Evolutionary conservation across 805 yeast genomes (phyloP).

Genomic region (Kazachstania bromeliacearum): DNA sequence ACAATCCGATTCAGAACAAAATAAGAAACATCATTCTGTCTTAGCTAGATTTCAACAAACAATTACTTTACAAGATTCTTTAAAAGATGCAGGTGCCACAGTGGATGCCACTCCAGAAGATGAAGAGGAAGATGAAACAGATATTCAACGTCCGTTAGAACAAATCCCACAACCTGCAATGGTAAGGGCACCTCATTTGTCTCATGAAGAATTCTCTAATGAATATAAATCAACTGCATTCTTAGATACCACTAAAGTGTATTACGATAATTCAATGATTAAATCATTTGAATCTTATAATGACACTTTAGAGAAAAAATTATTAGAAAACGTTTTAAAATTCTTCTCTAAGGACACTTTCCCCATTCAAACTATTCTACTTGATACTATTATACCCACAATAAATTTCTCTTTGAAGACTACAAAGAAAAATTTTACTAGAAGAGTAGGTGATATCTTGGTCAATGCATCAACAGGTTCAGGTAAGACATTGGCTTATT

Average conservation of each 20-base stretch:
- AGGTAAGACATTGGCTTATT: conserved; percentile 88
- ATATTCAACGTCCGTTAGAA: conserved; percentile 35
- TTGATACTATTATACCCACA: conserved; percentile 21
- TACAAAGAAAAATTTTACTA: conserved; percentile 37
- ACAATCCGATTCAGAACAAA: too few species aligned
- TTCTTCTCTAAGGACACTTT: conserved; percentile 23
- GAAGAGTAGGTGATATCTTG: conserved; percentile 60
- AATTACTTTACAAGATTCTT: conserved; percentile 26
- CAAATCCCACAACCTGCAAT: conserved; percentile 79
- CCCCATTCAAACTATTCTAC: conserved; percentile 27
- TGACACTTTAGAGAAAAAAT: conserved; percentile 20
- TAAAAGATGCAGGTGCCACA: not conserved
- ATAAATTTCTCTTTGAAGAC: conserved; percentile 17
- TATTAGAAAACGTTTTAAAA: conserved; percentile 25
- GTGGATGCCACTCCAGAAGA: conserved; percentile 21
- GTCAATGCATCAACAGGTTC: conserved; percentile 95
- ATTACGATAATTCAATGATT: conserved; percentile 22
- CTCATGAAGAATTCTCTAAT: conserved; percentile 29
- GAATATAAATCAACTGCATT: conserved; percentile 33
- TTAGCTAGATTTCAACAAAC: conserved; percentile 45
- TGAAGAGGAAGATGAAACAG: conserved; percentile 10
- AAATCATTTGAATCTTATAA: conserved; percentile 16
- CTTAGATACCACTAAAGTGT: conserved; percentile 21
- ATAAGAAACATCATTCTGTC: conserved; percentile 43
- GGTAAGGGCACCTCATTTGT: conserved; percentile 25